These are phyloP conservation scores for Garcia nutans DNA, from an alignment of 345 rosid species.

Conservation along the genomic window DNA sequence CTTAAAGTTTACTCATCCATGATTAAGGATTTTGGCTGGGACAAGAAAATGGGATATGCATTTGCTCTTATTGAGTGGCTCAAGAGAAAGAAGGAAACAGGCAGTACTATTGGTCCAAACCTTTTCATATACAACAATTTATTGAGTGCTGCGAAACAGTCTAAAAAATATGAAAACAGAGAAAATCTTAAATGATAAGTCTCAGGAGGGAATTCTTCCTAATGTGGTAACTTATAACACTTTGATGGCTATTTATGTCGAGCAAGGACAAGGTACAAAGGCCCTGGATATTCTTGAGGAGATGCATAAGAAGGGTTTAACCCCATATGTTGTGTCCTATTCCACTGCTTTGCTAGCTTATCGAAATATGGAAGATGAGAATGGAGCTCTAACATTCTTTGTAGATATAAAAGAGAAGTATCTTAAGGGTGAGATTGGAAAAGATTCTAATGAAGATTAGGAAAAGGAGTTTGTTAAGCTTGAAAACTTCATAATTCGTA, in stretches of 20 bases:
- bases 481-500: slow-evolving; percentile 58
- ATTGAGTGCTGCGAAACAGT: slow-evolving; percentile 70
- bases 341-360: slow-evolving; percentile 75
- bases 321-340: slow-evolving; percentile 70
- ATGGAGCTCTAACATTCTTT: slow-evolving; percentile 73
- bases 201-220: slow-evolving; percentile 56
- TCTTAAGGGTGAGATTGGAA: slow-evolving; percentile 54
- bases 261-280: slow-evolving; percentile 50
- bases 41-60: slow-evolving; percentile 56
- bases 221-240: slow-evolving; percentile 74
- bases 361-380: slow-evolving; percentile 75
- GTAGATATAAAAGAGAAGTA: slow-evolving; percentile 59
- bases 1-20: slow-evolving; percentile 61
- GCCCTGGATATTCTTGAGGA: slow-evolving; percentile 67
- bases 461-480: slow-evolving; percentile 59
- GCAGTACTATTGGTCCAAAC: slow-evolving; percentile 55
- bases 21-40: slow-evolving; percentile 73
- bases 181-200: slow-evolving; percentile 64
- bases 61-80: slow-evolving; percentile 84
- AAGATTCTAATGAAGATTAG: slow-evolving; percentile 48
- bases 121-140: slow-evolving; percentile 71
- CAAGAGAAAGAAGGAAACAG: slow-evolving; percentile 62
- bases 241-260: slow-evolving; percentile 67
- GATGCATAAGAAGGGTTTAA: slow-evolving; percentile 53
- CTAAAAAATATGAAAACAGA: slow-evolving; percentile 42